These are phyloP conservation scores for Phtheirospermum japonicum DNA, from an alignment of 257 asterid species.

Conservation along the genomic window DNA sequence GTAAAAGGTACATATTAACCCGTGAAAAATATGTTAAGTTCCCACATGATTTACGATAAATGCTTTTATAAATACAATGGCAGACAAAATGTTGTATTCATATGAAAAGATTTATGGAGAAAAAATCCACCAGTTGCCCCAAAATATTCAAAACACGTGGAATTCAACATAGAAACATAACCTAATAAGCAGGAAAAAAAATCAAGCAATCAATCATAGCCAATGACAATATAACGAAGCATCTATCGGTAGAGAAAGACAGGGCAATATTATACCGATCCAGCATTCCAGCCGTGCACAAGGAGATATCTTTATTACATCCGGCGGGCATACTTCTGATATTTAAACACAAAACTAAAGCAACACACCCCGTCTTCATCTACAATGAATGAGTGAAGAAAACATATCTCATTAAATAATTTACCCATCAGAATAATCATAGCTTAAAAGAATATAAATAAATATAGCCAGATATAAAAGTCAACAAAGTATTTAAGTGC, in stretches of 20 bases:
- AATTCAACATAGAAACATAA: too few relatives aligned
- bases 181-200: too few relatives aligned
- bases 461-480: not conserved
- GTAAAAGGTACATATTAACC: not conserved
- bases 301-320: slow-evolving; percentile 98
- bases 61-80: not conserved
- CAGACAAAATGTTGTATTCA: not conserved
- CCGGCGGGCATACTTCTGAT: slow-evolving; percentile 95
- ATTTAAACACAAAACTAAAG: slow-evolving; percentile 92
- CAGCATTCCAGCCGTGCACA: slow-evolving; percentile 99
- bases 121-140: not conserved
- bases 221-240: too few relatives aligned
- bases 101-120: not conserved
- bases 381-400: slow-evolving; percentile 42
- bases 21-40: slow-evolving; percentile 8
- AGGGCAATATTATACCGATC: slow-evolving; percentile 66
- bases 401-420: slow-evolving; percentile 10
- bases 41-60: not conserved
- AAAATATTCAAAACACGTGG: too few relatives aligned
- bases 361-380: slow-evolving; percentile 99
- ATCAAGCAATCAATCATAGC: too few relatives aligned
- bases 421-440: not conserved
- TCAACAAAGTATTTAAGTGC: slow-evolving; percentile 3
- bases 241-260: slow-evolving; percentile 22
- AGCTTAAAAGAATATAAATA: not conserved